Evolutionary conservation across 805 yeast species (phyloP), one percentile per base, ranked within the genome.

Genomic region (Candida berthetii): DNA sequence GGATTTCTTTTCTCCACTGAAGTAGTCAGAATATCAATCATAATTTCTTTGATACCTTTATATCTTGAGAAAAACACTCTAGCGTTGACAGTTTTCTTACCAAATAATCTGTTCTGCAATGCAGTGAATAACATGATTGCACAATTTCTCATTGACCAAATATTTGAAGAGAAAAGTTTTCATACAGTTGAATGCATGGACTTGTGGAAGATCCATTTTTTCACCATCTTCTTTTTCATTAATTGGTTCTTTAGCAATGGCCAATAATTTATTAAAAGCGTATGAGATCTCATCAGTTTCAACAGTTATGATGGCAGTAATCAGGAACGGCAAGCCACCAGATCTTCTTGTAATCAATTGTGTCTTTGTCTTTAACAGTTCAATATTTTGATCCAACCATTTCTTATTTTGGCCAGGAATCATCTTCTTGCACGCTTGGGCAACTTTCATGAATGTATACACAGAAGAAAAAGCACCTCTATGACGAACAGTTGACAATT

Each of bases 41-140:
- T 64, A 2, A 76, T 60, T 0, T 60, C 66, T 38, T 71, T 70
- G 11, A 86, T 62, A 3, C 76, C 74, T 35, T 69, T 68, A 58
- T 73, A 86, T 43, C 76, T 74, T 2, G 81, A 66, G 57, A 91
- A 91, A 54, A 91, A 90, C 11, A 80, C 62, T 38, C 83, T 68
- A 0, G 93, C 82, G 20, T 82, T 70, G 44, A 68, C 45, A 41
- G 56, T 58, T 45, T 69, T 68, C 57, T 72, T 74, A 2, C 95
- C 95, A 61, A 91, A 90, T 6, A 93, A 55, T 45, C 91, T 71
- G 44, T 82, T 83, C 52, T 87, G 93, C 34, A 91, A 61, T 1
- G 96, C 80, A 1, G 95, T 82, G 58, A 89, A 91, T 33, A 91
- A 68, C 98, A 91, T 93, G 16, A 90, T 84, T 0, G 96, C 88